A percentile compares a stretch with the other conserved stretches of the same genome.
These are phyloP conservation scores for Acanthamoeba royreba DNA, from an alignment of 208 protist species.

Conservation along the genomic window DNA sequence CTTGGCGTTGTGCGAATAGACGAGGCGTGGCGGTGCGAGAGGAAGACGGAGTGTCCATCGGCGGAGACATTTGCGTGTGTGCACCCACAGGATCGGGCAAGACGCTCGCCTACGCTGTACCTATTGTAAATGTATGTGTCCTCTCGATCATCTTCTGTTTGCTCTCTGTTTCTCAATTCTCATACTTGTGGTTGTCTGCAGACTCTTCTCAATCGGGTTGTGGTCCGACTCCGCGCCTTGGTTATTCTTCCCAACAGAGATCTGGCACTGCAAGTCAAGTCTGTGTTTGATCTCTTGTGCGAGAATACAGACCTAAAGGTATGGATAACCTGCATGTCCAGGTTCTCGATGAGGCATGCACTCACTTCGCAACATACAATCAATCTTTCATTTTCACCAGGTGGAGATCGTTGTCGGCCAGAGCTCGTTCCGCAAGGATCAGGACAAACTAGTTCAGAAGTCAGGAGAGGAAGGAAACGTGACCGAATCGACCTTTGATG, in stretches of 20 bases:
- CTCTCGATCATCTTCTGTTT: not conserved
- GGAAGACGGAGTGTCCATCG: not conserved
- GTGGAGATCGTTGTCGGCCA: constrained; percentile 38
- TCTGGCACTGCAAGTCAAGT: constrained; percentile 61
- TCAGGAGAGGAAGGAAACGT: not conserved
- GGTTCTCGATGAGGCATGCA: not conserved
- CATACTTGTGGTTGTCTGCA: not conserved
- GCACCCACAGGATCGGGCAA: constrained; percentile 84
- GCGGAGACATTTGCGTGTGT: constrained; percentile 77
- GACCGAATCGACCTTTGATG: not conserved
- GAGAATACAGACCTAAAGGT: constrained; percentile 55
- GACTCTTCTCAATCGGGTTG: constrained; percentile 61
- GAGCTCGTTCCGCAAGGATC: constrained; percentile 11
- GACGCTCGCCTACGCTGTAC: constrained; percentile 81
- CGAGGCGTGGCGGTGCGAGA: not conserved
- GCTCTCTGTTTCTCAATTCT: not conserved
- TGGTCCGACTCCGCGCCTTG: constrained; percentile 72
- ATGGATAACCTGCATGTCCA: not conserved
- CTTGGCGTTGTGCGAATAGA: not conserved
- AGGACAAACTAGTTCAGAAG: not conserved
- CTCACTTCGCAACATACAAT: not conserved
- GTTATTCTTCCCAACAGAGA: constrained; percentile 82
- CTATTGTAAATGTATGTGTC: constrained; percentile 76
- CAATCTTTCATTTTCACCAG: not conserved
- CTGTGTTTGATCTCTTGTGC: constrained; percentile 60